A percentile compares a stretch with the other conserved stretches of the same genome.
These are phyloP conservation scores for Scytalidium sp. DNA, from an alignment of 2,329 filamentous ascomycete species.

Conservation along the genomic window DNA sequence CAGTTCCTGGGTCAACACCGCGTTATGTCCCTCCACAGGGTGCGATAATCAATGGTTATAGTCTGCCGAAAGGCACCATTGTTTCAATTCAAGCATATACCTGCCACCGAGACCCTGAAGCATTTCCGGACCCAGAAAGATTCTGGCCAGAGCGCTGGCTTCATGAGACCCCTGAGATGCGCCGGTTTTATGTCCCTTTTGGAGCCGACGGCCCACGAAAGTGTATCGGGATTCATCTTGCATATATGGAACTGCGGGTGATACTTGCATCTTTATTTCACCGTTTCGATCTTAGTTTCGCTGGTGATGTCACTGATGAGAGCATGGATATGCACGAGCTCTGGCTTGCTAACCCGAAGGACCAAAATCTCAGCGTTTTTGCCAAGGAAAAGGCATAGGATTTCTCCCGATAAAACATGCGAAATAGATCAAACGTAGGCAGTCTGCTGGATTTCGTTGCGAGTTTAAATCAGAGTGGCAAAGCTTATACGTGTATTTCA, in stretches of 20 bases:
- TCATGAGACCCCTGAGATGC: neutral
- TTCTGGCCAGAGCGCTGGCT: slow-evolving; percentile 4
- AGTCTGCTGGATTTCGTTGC: too few relatives aligned
- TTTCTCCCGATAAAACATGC: too few relatives aligned
- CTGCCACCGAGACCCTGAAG: slow-evolving; percentile 47
- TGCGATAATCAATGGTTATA: slow-evolving; percentile 32
- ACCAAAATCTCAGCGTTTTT: too few relatives aligned
- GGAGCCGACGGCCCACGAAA: neutral
- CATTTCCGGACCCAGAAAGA: slow-evolving; percentile 34
- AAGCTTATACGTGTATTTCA: too few relatives aligned
- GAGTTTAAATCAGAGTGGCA: too few relatives aligned
- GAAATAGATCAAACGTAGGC: too few relatives aligned
- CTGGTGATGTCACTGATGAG: too few relatives aligned
- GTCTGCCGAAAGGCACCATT: slow-evolving; percentile 45
- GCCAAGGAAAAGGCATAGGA: too few relatives aligned
- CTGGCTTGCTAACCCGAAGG: too few relatives aligned
- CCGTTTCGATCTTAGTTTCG: too few relatives aligned
- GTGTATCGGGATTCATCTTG: slow-evolving; percentile 9
- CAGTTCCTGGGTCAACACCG: slow-evolving; percentile 49
- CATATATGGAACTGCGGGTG: slow-evolving; percentile 14
- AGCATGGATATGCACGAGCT: too few relatives aligned
- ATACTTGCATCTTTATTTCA: too few relatives aligned
- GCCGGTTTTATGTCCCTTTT: neutral
- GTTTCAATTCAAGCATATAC: slow-evolving; percentile 49
- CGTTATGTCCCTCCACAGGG: slow-evolving; percentile 34